Evolutionary conservation across 208 protist species (phyloP), one percentile per base, ranked within the genome.

Genomic region (Acanthamoeba quina): DNA sequence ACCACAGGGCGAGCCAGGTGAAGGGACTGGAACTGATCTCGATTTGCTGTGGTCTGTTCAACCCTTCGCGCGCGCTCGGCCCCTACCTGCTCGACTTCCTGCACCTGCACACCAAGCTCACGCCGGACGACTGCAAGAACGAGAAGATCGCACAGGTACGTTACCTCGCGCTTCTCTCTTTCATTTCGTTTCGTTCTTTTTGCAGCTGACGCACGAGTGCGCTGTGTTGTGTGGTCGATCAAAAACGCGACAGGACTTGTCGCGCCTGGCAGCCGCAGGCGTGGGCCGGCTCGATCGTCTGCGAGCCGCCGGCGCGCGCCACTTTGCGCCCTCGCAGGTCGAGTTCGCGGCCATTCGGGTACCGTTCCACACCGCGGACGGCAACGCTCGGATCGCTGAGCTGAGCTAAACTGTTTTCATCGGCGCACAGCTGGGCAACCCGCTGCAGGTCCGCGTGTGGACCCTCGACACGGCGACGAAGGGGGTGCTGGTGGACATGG

Each of bases 1-100:
- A 56, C 74, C 31, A n/a, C 85, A 91, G 85, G 6, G 58, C 54
- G 34, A 72, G 85, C 62, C 85, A 66, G 17, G 85, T 72, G 15
- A 66, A 56, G 62, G 85, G 85, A 11, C 24, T 66, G 31, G 85
- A 91, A 41, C 60, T 91, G 58, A 44, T 91, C 62, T 66, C 85
- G 7, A 91, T 91, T 31, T 74, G 54, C 37, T 74, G 85, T 37
- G 85, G 85, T 13, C 58, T 91, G 34, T 91, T 91, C 37, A 37
- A 68, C 29, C 85, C 85, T 10, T 91, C 85, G 21, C 85, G 85
- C 21, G 17, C 85, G 5, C 58, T 91, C 11, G 60, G 31, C 0
- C 85, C 85, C 37, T 91, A 91, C 60, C 85, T 91, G 26, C 62
- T 91, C 62, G 62, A 72, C 60, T 91, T 91, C 85, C 41, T 91